phyloP scores from a whole-genome alignment of 352 stramenopile genomes.

The Phytophthora crassamura region DNA sequence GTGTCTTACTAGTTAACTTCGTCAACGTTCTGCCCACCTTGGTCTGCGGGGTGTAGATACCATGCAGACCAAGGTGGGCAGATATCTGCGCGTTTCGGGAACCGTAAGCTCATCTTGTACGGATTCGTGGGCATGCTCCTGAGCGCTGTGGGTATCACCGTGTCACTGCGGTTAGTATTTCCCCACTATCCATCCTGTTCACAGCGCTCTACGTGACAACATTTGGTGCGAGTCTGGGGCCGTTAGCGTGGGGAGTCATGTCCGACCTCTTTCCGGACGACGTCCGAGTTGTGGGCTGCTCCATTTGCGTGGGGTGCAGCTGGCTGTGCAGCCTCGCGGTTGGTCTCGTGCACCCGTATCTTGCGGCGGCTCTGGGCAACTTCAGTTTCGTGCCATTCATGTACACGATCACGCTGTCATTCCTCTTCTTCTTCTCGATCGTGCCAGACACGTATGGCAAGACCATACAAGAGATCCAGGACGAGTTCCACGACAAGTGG shows the following conservation, averaged over 20 bases:
- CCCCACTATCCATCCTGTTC: conserved; percentile 54
- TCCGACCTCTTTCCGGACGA: conserved; percentile 64
- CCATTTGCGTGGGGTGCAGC: conserved; percentile 52
- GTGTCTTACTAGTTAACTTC: conserved; percentile 56
- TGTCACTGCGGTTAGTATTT: conserved; percentile 36
- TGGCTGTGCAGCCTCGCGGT: conserved; percentile 59
- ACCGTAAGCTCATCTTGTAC: conserved; percentile 51
- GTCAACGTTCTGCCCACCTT: conserved; percentile 63
- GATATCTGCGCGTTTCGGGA: conserved; percentile 47
- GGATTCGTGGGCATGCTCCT: conserved; percentile 54
- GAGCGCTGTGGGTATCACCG: conserved; percentile 53
- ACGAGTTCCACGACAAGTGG: conserved; percentile 41
- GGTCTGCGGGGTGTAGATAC: conserved; percentile 34
- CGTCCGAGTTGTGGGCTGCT: conserved; percentile 46
- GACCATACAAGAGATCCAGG: conserved; percentile 68
- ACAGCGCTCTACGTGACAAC: conserved; percentile 50
- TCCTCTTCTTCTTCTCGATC: conserved; percentile 46
- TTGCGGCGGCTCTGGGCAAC: conserved; percentile 46
- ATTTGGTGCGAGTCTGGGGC: conserved; percentile 55
- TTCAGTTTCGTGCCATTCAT: conserved; percentile 66
- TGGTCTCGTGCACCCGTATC: conserved; percentile 61
- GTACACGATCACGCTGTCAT: conserved; percentile 48
- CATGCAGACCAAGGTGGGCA: no score
- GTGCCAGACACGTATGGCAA: conserved; percentile 72
- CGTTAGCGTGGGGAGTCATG: conserved; percentile 57